Evolutionary conservation across 202 grass and related monocot species (phyloP).

Genomic region (Schoenoplectus triqueter): DNA sequence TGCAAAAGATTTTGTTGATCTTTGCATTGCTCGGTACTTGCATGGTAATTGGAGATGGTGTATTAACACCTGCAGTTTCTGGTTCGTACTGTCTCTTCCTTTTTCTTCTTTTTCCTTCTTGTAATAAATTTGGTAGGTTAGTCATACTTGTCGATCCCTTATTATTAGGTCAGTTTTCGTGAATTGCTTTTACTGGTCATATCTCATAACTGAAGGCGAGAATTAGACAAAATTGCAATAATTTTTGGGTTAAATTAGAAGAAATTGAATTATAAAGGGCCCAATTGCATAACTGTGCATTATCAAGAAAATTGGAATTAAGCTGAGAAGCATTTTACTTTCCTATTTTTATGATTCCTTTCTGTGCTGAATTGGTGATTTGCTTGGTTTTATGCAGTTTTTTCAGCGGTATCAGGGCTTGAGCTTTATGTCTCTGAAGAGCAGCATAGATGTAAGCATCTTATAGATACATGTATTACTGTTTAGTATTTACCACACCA

Average conservation of each 20-base stretch:
- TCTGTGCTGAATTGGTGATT: conserved; percentile 34
- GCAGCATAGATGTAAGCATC: conserved; percentile 79
- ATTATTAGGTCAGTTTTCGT: not conserved
- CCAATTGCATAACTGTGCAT: conserved; percentile 18
- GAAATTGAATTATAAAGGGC: not conserved
- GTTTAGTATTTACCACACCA: conserved; percentile 4
- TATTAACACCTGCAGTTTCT: conserved; percentile 89
- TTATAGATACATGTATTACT: not conserved
- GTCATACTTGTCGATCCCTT: not conserved
- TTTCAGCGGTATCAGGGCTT: conserved; percentile 87
- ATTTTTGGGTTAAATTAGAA: not conserved
- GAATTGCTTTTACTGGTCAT: not conserved
- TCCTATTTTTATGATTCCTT: not conserved
- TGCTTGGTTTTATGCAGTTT: conserved; percentile 56
- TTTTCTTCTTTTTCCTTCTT: conserved; percentile 20
- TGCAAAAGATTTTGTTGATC: conserved; percentile 70
- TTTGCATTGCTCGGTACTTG: conserved; percentile 82
- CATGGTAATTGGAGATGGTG: conserved; percentile 96
- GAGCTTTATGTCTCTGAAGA: conserved; percentile 69
- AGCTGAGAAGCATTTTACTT: not conserved
- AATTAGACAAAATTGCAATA: conserved; percentile 18
- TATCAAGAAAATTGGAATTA: not conserved
- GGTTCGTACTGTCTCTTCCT: conserved; percentile 39
- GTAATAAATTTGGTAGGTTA: conserved; percentile 23
- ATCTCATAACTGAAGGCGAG: not conserved